Evolutionary conservation across 176 grass and related monocot genomes (phyloP).

Genomic region (Hsuehochloa calcarea): DNA sequence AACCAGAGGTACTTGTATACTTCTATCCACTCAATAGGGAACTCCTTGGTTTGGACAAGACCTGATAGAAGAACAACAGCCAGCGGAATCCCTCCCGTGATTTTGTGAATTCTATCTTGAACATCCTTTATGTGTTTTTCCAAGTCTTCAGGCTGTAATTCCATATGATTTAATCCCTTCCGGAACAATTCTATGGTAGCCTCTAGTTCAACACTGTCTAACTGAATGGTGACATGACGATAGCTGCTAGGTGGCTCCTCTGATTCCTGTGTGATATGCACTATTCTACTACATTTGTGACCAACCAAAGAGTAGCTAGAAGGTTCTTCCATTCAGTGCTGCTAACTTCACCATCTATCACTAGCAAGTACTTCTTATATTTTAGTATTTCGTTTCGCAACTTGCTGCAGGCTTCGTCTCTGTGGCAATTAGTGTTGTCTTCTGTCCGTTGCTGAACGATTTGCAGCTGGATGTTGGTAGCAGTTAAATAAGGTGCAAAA

Average conservation of each 20-base stretch:
- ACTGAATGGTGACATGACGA: background rate
- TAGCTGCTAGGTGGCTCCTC: background rate
- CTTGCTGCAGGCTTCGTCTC: too few relatives aligned
- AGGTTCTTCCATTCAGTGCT: background rate
- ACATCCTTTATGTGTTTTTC: too few relatives aligned
- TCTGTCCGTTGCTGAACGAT: background rate
- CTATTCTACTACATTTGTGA: background rate
- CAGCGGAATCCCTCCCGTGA: constrained; percentile 20
- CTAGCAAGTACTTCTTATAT: background rate
- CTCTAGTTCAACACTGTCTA: background rate
- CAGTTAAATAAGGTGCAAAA: background rate
- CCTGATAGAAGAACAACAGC: constrained; percentile 25
- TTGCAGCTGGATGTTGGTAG: constrained; percentile 13
- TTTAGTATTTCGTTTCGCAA: background rate
- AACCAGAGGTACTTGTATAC: constrained; percentile 18
- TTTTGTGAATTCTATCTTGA: background rate
- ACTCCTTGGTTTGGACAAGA: constrained; percentile 32
- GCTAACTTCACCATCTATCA: constrained; percentile 30
- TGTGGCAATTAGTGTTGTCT: background rate
- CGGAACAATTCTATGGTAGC: background rate
- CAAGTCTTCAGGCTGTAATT: background rate
- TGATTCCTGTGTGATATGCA: background rate
- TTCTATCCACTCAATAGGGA: constrained; percentile 1
- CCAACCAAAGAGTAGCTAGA: background rate
- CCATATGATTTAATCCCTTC: background rate